phyloP scores from a whole-genome alignment of 192 early-diverging fungal genomes.

The Gigaspora rosea region DNA sequence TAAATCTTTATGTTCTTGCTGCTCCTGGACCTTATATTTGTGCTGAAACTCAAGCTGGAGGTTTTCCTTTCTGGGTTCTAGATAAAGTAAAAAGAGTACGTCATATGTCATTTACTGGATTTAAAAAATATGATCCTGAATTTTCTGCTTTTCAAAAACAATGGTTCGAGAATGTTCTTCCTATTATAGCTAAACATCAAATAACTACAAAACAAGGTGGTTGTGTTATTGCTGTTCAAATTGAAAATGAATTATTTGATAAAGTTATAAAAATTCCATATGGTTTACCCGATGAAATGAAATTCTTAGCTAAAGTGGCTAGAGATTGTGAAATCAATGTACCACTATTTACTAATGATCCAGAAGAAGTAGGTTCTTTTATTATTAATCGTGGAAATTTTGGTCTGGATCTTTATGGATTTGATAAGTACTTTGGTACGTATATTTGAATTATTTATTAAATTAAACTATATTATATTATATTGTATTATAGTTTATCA shows the following conservation, averaged over 20 bases:
- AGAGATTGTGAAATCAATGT: slow-evolving; percentile 75
- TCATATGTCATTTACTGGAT: slow-evolving; percentile 65
- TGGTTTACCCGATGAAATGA: slow-evolving; percentile 80
- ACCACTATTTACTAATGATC: slow-evolving; percentile 88
- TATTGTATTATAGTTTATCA: background rate
- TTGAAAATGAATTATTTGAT: slow-evolving; percentile 81
- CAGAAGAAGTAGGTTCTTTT: slow-evolving; percentile 67
- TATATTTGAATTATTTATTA: background rate
- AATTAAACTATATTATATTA: background rate
- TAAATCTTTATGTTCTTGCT: slow-evolving; percentile 77
- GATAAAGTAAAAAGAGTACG: slow-evolving; percentile 73
- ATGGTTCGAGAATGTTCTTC: slow-evolving; percentile 75
- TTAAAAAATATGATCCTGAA: slow-evolving; percentile 67
- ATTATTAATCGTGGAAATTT: slow-evolving; percentile 55
- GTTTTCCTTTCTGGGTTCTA: slow-evolving; percentile 77
- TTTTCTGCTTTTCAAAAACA: slow-evolving; percentile 72
- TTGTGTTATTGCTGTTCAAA: slow-evolving; percentile 77
- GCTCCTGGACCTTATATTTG: slow-evolving; percentile 86
- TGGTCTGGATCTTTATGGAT: slow-evolving; percentile 79
- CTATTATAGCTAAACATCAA: slow-evolving; percentile 78
- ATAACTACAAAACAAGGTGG: slow-evolving; percentile 63
- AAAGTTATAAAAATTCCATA: slow-evolving; percentile 60
- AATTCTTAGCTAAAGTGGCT: slow-evolving; percentile 72
- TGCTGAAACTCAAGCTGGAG: slow-evolving; percentile 74
- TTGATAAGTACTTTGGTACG: slow-evolving; percentile 75